Conservation (phyloP, 1,284 basidiomycete genomes). For the Dichomitus squalens region DNA sequence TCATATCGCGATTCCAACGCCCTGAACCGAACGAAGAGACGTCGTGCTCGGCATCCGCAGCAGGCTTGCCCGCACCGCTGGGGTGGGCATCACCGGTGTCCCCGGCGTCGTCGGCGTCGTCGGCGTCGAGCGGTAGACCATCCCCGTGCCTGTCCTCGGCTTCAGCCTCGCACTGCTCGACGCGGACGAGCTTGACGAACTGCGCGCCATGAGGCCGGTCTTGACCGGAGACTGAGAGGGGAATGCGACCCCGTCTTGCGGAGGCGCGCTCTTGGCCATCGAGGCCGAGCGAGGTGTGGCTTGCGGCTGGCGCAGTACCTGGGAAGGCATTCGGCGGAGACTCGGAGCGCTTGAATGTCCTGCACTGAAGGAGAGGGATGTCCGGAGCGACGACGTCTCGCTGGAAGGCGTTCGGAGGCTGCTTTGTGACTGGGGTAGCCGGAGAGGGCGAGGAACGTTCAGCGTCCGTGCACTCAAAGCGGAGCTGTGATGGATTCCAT, state of each 20-base stretch:
- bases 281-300: not conserved
- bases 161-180: not conserved
- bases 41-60: constrained; percentile 30
- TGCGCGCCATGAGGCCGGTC: not conserved
- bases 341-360: constrained; percentile 6
- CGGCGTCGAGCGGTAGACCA: constrained; percentile 53
- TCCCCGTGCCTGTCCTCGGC: constrained; percentile 69
- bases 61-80: constrained; percentile 23
- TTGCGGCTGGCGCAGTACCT: constrained; percentile 1
- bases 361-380: constrained; percentile 7
- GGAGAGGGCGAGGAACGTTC: constrained; percentile 25
- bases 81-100: not conserved
- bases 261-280: constrained; percentile 8
- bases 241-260: constrained; percentile 13
- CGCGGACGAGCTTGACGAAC: constrained; percentile 4
- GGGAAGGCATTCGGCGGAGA: constrained; percentile 7
- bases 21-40: constrained; percentile 19
- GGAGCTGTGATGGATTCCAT: constrained; percentile 9
- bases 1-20: constrained; percentile 21
- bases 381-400: constrained; percentile 6
- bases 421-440: constrained; percentile 22
- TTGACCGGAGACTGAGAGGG: constrained; percentile 12
- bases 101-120: constrained; percentile 10
- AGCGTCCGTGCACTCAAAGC: not conserved
- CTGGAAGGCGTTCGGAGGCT: constrained; percentile 7